These are phyloP conservation scores for Tremellales sp. DNA, from an alignment of 1,284 basidiomycete genomes.

Conservation along the genomic window DNA sequence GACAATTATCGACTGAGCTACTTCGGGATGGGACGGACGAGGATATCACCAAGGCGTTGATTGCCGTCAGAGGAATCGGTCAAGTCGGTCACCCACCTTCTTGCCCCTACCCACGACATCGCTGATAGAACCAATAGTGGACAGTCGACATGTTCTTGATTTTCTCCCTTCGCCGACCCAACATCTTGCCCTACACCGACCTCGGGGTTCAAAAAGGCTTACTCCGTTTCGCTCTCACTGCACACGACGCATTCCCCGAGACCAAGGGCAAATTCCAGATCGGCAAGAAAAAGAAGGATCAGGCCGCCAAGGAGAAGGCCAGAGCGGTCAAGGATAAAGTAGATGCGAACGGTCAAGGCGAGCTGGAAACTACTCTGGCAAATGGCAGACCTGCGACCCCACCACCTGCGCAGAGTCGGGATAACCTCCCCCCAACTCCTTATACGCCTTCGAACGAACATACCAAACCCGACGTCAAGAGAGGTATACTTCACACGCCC, in stretches of 20 bases:
- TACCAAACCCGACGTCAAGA: neutral
- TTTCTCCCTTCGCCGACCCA: constrained; percentile 73
- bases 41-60: constrained; percentile 67
- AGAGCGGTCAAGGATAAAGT: constrained; percentile 11
- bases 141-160: constrained; percentile 84
- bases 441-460: constrained; percentile 12
- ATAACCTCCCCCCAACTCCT: constrained; percentile 20
- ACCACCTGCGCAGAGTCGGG: neutral
- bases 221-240: constrained; percentile 66
- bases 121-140: constrained; percentile 28
- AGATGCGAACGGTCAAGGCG: constrained; percentile 7
- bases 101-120: neutral
- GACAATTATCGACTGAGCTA: constrained; percentile 66
- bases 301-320: constrained; percentile 7
- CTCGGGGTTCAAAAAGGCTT: constrained; percentile 76
- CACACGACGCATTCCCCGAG: constrained; percentile 51
- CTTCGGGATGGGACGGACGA: constrained; percentile 67
- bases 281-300: constrained; percentile 34
- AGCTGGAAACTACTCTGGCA: constrained; percentile 4
- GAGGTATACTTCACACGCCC: constrained; percentile 12
- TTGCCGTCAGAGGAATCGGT: constrained; percentile 75
- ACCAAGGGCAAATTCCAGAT: constrained; percentile 34
- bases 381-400: constrained; percentile 5
- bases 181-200: constrained; percentile 78
- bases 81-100: constrained; percentile 51